Evolutionary conservation across 805 yeast genomes (phyloP).

Genomic region (Ogataea dorogensis): DNA sequence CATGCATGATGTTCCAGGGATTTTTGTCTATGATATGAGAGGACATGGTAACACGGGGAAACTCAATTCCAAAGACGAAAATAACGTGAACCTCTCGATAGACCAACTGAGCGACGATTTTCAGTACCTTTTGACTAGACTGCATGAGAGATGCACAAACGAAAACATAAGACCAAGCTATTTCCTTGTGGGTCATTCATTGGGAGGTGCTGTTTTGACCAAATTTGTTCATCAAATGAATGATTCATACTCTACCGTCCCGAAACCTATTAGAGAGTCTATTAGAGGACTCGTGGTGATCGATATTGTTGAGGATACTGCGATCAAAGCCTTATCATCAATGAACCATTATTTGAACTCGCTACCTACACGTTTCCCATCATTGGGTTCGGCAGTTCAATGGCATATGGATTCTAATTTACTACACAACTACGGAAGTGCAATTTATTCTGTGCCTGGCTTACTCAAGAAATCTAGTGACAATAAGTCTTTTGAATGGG

Average conservation of each 20-base stretch:
- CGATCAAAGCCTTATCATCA: constrained; percentile 60
- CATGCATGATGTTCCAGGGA: constrained; percentile 49
- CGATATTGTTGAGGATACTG: constrained; percentile 95
- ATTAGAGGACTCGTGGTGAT: constrained; percentile 72
- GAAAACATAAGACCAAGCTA: constrained; percentile 36
- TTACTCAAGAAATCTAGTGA: constrained; percentile 38
- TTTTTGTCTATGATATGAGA: constrained; percentile 73
- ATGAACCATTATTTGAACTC: constrained; percentile 65
- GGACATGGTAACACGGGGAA: constrained; percentile 70
- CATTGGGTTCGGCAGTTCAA: constrained; percentile 59
- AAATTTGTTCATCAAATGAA: constrained; percentile 38
- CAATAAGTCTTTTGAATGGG: constrained; percentile 46
- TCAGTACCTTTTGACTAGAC: constrained; percentile 41
- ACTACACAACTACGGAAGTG: constrained; percentile 58
- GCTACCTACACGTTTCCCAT: constrained; percentile 62
- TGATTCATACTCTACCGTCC: constrained; percentile 9
- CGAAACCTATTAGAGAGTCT: constrained; percentile 17
- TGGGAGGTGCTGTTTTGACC: constrained; percentile 87
- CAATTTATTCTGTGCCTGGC: constrained; percentile 75
- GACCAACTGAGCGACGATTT: constrained; percentile 60
- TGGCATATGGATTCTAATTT: constrained; percentile 73
- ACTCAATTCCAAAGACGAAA: constrained; percentile 18
- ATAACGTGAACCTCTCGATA: constrained; percentile 39
- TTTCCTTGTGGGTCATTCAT: constrained; percentile 80
- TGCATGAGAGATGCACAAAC: constrained; percentile 26